These are phyloP conservation scores for Copromyces sp. DNA, from an alignment of 495 filamentous ascomycete genomes.

Conservation along the genomic window DNA sequence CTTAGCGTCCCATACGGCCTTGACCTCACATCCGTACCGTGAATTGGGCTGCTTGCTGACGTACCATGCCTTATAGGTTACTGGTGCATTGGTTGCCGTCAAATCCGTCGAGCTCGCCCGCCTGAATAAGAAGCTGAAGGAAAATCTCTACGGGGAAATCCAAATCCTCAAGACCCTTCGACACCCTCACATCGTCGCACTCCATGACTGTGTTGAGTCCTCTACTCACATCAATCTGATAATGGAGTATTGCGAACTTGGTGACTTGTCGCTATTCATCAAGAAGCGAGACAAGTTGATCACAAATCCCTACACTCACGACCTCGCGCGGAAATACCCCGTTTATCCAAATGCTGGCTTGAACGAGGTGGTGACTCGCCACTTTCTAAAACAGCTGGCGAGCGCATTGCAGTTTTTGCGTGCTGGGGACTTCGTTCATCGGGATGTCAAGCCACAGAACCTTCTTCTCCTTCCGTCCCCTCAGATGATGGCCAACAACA, in stretches of 20 bases:
- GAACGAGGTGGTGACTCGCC: conserved; percentile 85
- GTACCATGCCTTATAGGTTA: conserved; percentile 32
- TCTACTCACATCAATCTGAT: conserved; percentile 84
- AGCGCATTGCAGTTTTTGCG: conserved; percentile 86
- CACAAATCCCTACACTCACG: conserved; percentile 63
- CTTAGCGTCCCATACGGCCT: neutral
- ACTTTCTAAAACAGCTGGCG: conserved; percentile 92
- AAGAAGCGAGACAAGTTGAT: conserved; percentile 75
- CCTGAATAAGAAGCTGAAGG: conserved; percentile 89
- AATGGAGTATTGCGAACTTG: conserved; percentile 97
- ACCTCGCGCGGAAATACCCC: conserved; percentile 88
- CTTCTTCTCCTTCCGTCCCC: conserved; percentile 81
- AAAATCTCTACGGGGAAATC: conserved; percentile 92
- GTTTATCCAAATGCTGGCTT: conserved; percentile 68
- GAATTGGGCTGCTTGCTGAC: conserved; percentile 30
- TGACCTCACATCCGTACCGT: neutral
- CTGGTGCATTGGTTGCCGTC: conserved; percentile 70
- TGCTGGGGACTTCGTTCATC: conserved; percentile 78
- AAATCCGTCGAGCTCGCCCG: conserved; percentile 88
- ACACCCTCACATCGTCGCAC: conserved; percentile 92
- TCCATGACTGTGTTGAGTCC: conserved; percentile 86
- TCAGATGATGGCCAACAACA: conserved; percentile 38
- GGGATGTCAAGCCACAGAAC: conserved; percentile 97
- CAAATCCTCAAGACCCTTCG: conserved; percentile 83
- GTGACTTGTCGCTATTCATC: conserved; percentile 89